A percentile compares a stretch with the other conserved stretches of the same genome.
Evolutionary conservation across 1,284 basidiomycete species (phyloP).

Genomic region (Leccinum pachyderme): DNA sequence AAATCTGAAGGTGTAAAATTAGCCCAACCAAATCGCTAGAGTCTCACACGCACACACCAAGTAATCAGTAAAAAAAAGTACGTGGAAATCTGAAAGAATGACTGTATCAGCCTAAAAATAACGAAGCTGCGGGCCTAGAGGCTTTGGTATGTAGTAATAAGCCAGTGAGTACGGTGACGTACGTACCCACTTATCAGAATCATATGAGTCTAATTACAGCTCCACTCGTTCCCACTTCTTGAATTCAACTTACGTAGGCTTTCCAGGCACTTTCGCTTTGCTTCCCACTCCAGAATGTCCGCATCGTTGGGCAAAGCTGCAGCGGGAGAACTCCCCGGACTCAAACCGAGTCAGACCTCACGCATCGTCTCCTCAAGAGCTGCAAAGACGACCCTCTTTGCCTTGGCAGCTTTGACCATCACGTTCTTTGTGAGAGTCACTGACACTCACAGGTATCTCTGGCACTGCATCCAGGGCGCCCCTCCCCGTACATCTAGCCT

Average conservation of each 20-base stretch:
- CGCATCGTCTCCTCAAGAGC: conserved; percentile 8
- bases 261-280: not conserved
- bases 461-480: not conserved
- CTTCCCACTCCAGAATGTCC: conserved; percentile 9
- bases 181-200: not conserved
- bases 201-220: not conserved
- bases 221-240: not conserved
- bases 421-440: conserved; percentile 11
- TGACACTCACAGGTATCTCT: conserved; percentile 4
- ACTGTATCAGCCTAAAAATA: not conserved
- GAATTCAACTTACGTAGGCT: not conserved
- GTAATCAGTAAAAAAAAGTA: not conserved
- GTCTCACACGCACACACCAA: not conserved
- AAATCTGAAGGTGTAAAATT: too few relatives aligned
- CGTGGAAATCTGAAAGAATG: not conserved
- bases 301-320: conserved; percentile 3
- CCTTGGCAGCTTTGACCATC: conserved; percentile 17
- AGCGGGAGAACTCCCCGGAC: conserved; percentile 10
- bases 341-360: not conserved
- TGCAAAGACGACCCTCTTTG: conserved; percentile 13
- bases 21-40: not conserved
- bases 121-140: too few relatives aligned
- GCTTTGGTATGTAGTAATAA: too few relatives aligned
- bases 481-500: not conserved
- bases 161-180: too few relatives aligned